Conservation (phyloP, 2,329 filamentous ascomycete genomes). For the Aureobasidium sp. region DNA sequence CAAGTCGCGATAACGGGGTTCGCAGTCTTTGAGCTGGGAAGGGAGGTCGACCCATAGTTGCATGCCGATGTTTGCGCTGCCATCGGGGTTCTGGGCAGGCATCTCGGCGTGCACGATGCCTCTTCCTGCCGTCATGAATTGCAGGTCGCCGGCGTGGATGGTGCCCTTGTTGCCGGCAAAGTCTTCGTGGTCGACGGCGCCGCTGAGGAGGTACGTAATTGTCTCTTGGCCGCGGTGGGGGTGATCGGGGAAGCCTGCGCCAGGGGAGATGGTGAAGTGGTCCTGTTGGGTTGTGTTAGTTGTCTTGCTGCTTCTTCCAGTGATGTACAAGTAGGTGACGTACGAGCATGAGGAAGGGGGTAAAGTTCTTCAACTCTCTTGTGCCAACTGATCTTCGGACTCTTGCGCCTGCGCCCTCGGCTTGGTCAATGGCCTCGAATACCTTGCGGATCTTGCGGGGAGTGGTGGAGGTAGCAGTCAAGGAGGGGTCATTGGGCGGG, state of each 20-base stretch:
- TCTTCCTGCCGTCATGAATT: constrained; percentile 93
- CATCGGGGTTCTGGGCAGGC: constrained; percentile 72
- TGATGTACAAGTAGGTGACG: neutral
- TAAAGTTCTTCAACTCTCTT: constrained; percentile 73
- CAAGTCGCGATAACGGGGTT: constrained; percentile 87
- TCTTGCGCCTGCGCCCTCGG: constrained; percentile 79
- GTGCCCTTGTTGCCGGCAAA: constrained; percentile 81
- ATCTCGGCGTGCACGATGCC: constrained; percentile 96
- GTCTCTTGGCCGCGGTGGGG: constrained; percentile 76
- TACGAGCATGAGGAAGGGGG: constrained; percentile 54
- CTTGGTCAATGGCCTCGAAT: constrained; percentile 77
- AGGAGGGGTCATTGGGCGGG: constrained; percentile 35
- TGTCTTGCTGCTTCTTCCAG: neutral
- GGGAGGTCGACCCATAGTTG: constrained; percentile 96
- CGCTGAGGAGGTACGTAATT: constrained; percentile 83
- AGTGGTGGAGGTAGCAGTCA: constrained; percentile 54
- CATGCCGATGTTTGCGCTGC: constrained; percentile 72
- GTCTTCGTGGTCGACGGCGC: constrained; percentile 85
- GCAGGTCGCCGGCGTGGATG: constrained; percentile 78
- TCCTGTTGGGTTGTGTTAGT: constrained; percentile 40
- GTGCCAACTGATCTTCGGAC: constrained; percentile 87
- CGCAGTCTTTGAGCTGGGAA: constrained; percentile 71
- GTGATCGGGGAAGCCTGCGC: constrained; percentile 87
- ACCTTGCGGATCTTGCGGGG: constrained; percentile 73
- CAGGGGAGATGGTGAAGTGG: constrained; percentile 73